A percentile compares a stretch with the other conserved stretches of the same genome.
Conservation (phyloP, 2,329 filamentous ascomycete genomes). For the Epichloe gansuensis region DNA sequence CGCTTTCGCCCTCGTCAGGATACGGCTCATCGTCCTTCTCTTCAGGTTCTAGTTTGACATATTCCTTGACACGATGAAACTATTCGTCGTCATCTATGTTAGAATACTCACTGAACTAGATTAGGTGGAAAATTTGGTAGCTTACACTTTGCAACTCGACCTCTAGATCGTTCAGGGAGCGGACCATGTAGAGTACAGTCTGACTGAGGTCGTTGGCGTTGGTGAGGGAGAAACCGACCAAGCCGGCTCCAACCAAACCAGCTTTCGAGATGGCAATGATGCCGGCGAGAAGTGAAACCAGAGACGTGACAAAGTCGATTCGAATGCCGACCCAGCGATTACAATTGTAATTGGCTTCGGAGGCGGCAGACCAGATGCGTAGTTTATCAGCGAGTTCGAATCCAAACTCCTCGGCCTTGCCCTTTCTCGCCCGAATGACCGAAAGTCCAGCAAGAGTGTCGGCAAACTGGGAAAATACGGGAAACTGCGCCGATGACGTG, state of each 20-base stretch:
- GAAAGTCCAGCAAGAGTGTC: constrained; percentile 37
- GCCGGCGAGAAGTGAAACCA: constrained; percentile 38
- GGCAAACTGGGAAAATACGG: constrained; percentile 43
- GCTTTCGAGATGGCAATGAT: constrained; percentile 37
- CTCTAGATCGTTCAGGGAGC: constrained; percentile 42
- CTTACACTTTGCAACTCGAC: constrained; percentile 40
- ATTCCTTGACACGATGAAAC: constrained; percentile 38
- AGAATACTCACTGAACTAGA: no score
- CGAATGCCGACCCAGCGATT: constrained; percentile 46
- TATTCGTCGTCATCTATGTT: constrained; percentile 8
- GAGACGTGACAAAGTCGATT: constrained; percentile 39
- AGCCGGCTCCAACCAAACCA: constrained; percentile 33
- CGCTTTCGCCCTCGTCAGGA: constrained; percentile 23
- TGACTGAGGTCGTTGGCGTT: constrained; percentile 42
- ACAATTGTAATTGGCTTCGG: constrained; percentile 39
- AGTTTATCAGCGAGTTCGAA: constrained; percentile 37
- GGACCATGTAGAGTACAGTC: constrained; percentile 38
- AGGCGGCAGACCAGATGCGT: constrained; percentile 30
- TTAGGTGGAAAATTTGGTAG: no score
- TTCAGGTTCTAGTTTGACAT: constrained; percentile 32
- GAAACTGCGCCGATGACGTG: constrained; percentile 34
- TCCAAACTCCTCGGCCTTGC: constrained; percentile 35
- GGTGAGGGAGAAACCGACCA: constrained; percentile 43
- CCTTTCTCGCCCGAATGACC: constrained; percentile 37
- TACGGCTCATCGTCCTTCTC: constrained; percentile 28